Evolutionary conservation across 2,329 filamentous ascomycete genomes (phyloP).

Genomic region (Trichoderma asperellum): DNA sequence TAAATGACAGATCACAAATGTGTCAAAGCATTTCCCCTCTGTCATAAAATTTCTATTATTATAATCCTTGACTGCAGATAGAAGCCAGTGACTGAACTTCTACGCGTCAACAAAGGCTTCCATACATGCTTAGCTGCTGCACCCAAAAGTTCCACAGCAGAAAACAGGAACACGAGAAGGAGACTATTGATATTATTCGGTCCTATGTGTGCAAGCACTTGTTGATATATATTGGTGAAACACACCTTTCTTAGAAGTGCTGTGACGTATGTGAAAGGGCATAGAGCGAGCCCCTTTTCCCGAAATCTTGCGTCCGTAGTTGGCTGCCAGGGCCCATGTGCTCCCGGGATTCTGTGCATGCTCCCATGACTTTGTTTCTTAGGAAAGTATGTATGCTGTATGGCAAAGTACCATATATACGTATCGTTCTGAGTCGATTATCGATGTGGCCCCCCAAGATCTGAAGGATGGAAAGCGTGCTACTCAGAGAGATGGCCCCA

Average conservation of each 20-base stretch:
- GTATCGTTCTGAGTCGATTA: background rate
- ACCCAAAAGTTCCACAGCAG: constrained; percentile 24
- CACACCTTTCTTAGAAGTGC: constrained; percentile 26
- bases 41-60: constrained; percentile 7
- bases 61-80: background rate
- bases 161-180: constrained; percentile 12
- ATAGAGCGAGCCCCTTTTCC: background rate
- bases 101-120: constrained; percentile 4
- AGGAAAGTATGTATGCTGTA: background rate
- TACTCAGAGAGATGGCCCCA: background rate
- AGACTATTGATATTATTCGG: constrained; percentile 27
- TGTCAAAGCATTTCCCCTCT: background rate
- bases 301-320: background rate
- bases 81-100: background rate
- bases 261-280: constrained; percentile 26
- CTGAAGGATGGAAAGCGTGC: background rate
- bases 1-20: background rate
- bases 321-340: background rate
- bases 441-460: background rate
- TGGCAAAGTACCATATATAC: background rate
- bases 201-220: constrained; percentile 19
- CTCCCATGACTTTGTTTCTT: background rate
- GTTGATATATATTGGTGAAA: constrained; percentile 9
- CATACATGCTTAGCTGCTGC: constrained; percentile 1
- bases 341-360: background rate